phyloP scores from a whole-genome alignment of 1,284 basidiomycete species.

The Veloboletus limbatus region DNA sequence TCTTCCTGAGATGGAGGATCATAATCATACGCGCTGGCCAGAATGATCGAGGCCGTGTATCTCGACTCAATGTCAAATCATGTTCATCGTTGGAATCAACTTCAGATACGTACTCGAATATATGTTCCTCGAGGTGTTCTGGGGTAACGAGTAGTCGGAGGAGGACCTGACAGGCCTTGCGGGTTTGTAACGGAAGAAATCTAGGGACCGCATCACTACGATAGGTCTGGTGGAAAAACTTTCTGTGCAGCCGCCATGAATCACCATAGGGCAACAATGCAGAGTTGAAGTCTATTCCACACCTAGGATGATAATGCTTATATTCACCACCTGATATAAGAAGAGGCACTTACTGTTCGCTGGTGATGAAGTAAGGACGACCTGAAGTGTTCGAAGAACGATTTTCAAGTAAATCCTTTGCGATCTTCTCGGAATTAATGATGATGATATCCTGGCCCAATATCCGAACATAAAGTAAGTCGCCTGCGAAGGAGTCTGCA shows the following conservation, averaged over 20 bases:
- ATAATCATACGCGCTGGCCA: constrained; percentile 13
- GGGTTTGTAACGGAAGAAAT: background rate
- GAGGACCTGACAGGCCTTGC: background rate
- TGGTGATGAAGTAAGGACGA: constrained; percentile 23
- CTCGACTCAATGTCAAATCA: background rate
- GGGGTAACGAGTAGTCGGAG: constrained; percentile 28
- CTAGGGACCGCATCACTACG: background rate
- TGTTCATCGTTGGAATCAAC: no score
- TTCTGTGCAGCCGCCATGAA: constrained; percentile 37
- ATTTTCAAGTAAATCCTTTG: constrained; percentile 7
- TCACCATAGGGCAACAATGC: constrained; percentile 36
- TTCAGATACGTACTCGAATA: constrained; percentile 10
- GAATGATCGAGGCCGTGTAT: constrained; percentile 13
- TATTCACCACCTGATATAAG: no score
- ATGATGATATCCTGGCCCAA: constrained; percentile 37
- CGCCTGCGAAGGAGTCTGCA: constrained; percentile 15
- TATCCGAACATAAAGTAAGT: constrained; percentile 27
- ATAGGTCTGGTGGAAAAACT: constrained; percentile 34
- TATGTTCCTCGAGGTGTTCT: constrained; percentile 23
- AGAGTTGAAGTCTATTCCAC: constrained; percentile 36
- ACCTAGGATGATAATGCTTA: constrained; percentile 23
- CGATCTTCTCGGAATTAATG: constrained; percentile 21
- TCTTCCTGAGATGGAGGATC: constrained; percentile 10
- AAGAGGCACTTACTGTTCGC: constrained; percentile 3
- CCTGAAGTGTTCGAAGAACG: constrained; percentile 2